Evolutionary conservation across 2,329 filamentous ascomycete species (phyloP), one percentile per base, ranked within the genome.

Genomic region (Cercospora canescens): DNA sequence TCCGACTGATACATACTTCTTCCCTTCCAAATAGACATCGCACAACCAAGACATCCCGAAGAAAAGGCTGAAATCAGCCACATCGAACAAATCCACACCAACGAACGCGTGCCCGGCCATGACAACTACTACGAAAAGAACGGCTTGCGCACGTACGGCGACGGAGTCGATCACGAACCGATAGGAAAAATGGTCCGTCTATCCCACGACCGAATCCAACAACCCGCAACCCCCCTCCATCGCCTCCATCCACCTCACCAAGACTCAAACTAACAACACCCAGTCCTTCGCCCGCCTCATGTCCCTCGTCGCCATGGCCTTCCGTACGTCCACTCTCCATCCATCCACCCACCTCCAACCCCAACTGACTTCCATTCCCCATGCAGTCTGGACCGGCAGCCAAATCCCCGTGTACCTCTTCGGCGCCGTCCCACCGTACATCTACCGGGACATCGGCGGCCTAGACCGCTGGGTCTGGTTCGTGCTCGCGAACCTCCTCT

Each of bases 371-470:
- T 6, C 14, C 52, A 21, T 14, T 16, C 9, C 14, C 0, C 4
- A 3, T n/a, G 6, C 30, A 72, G 67, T 88, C 24, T 88, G 86
- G 86, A 86, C 85, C 57, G 86, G 85, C 32, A 86, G 82, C 62
- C 86, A 88, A 69, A 87, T 88, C 55, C 86, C 86, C 1, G 79
- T 88, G 11, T 82, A 80, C 67, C 73, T 81, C 41, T 81, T 80
- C 63, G 80, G 80, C 56, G 76, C 75, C 60, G 67, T 70, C 4
- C 69, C 69, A 7, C 69, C 69, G 7, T 70, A 70, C 41, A 70
- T 70, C 58, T 70, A 70, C 39, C 67, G 64, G 9, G 69, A 70
- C 50, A 70, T 70, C 18, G 69, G 69, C 9, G 69, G 69, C 21
- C 54, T 68, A 2, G 69, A 70, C 60, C 62, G 69, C 24, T 70